Evolutionary conservation across 768 basidiomycete genomes (phyloP), one percentile per base, ranked within the genome.

Genomic region (Hemileccinum impolitum): DNA sequence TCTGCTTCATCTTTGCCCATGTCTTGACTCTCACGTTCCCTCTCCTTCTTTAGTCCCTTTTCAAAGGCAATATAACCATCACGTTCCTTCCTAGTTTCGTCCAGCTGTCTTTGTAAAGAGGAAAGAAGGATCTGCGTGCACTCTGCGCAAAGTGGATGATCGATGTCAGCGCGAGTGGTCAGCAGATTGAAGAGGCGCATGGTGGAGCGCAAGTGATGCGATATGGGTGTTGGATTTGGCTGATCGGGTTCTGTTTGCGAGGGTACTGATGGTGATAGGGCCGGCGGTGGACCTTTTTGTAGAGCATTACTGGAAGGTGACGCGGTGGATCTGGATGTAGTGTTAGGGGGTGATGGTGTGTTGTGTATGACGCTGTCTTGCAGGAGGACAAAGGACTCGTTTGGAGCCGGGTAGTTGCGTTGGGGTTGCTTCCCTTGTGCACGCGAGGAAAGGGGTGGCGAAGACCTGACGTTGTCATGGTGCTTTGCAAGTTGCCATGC

Each of bases 1-100:
- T 85, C 82, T 9, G 82, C 80, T 56, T 87, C 84, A 52, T 82
- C 84, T 55, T 72, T 79, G 25, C 74, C 79, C 56, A 77, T 59
- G 4, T 78, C 81, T 47, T 82, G 81, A 13, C 73, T 74, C 57
- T 87, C 84, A 39, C 84, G 74, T 56, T 94, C 90, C 55, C 76
- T 81, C 66, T 94, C 88, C 67, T 84, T 90, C 62, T 82, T 77
- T 4, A 90, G 79, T 54, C 94, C 90, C 64, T 85, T 86, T 67
- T 95, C 93, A 61, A 94, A 97, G 0, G 90, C 89, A 53, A 92
- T 84, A 64, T 95, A 96, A 0, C 91, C 92, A 57, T 96, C 94
- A 50, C 93, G 74, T 63, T 96, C 93, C 63, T 85, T 88, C 71
- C 85, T 90, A 3, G 87, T 87, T 71, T 96, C 93, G 49, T 95